Base-by-base conservation (phyloP, 2,329 filamentous ascomycete species). In the Didymella lethalis region DNA sequence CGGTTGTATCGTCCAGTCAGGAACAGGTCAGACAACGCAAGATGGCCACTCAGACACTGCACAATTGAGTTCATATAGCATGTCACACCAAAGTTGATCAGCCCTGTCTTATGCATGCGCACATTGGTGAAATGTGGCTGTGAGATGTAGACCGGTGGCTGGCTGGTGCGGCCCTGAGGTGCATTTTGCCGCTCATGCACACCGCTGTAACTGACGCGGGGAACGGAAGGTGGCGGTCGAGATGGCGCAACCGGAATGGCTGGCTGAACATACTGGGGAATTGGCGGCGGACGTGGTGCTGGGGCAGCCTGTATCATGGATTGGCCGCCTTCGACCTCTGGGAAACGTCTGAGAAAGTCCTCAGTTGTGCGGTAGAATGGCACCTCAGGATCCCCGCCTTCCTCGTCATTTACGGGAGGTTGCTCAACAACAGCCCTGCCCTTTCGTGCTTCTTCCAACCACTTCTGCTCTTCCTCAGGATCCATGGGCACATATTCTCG, bases 61-160 rank as follows among this genome's bases (percentile, higher is more conserved):
- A 98, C 82, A 0, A 89, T 89, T n/a, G 92, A 89, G 76, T 97
- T 97, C 82, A 95, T 93, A 73, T 97, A 97, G 75, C 94, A 97
- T 64, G 90, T 93, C 46, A 90, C 89, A 1, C 88, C 86, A 40
- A 92, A 91, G 67, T 97, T 97, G 58, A 87, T 80, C 12, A 97
- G 83, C 0, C 94, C 93, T 11, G 91, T 90, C 34, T 82, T 81
- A n/a, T 88, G 84, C 67, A 87, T 81, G 28, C 79, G 77, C 36
- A 81, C 78, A 25, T 77, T 76, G 4, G 78, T 76, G 40, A 79
- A 74, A 16, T 79, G 77, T 32, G 78, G 78, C 14, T 79, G 78
- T 3, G 81, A 78, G 4, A 83, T 72, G 58, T 83, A 83, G 16
- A 79, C 75, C 8, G 78, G 73, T 10, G 81, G 70, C 28, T 79